Percentiles rank a stretch among this genome's conserved stretches.
Conservation (phyloP, 306 rosid species). For the Quercus glauca region DNA sequence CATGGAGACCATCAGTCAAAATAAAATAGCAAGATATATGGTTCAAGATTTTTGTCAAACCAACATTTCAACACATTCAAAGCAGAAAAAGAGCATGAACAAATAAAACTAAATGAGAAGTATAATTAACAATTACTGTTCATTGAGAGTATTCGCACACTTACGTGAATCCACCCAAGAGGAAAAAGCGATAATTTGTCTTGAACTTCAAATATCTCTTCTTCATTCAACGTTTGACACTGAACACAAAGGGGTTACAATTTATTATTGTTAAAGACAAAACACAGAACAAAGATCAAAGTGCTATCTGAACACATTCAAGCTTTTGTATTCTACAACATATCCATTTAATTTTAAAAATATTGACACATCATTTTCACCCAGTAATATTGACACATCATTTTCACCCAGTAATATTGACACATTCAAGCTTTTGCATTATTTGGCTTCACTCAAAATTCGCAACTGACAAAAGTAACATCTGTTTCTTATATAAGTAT, state of each 20-base stretch:
- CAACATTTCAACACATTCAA: background rate
- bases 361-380: too few relatives aligned
- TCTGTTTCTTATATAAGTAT: too few relatives aligned
- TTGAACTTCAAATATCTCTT: constrained; percentile 98
- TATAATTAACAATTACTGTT: background rate
- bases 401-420: too few relatives aligned
- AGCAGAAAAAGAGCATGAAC: background rate
- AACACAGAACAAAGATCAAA: background rate
- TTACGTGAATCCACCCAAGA: constrained; percentile 99
- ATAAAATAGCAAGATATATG: background rate
- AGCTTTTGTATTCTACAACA: background rate
- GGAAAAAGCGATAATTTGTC: constrained; percentile 89
- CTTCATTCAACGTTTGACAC: constrained; percentile 98
- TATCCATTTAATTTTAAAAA: too few relatives aligned
- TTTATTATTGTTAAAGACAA: background rate
- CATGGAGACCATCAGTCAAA: background rate
- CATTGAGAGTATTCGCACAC: constrained; percentile 31
- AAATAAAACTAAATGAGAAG: constrained; percentile 7
- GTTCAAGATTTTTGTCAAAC: background rate
- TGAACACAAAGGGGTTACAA: constrained; percentile 32
- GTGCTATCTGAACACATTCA: background rate
- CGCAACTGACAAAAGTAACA: too few relatives aligned
- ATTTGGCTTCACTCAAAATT: too few relatives aligned
- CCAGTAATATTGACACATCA: too few relatives aligned
- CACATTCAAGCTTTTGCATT: too few relatives aligned